Evolutionary conservation across 2,329 filamentous ascomycete genomes (phyloP).

Genomic region (Sporothrix brasiliensis): DNA sequence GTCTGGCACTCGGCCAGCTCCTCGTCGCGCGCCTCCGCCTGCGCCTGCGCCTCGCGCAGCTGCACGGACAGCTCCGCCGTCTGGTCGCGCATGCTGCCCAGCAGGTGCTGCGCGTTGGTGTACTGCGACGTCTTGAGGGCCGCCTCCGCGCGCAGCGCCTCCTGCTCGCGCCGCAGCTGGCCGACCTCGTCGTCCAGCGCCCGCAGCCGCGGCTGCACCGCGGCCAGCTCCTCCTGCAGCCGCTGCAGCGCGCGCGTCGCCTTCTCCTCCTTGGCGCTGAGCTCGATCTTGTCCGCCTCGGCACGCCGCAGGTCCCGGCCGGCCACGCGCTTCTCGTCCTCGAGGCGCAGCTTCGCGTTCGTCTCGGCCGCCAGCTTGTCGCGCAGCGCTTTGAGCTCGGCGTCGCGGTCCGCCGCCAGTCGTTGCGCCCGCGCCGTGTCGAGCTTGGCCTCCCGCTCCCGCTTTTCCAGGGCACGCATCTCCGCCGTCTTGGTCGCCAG

Average conservation of each 20-base stretch:
- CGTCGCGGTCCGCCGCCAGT: conserved; percentile 71
- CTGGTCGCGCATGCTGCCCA: conserved; percentile 93
- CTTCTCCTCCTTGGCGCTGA: conserved; percentile 73
- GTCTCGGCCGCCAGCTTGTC: conserved; percentile 78
- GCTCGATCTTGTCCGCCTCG: conserved; percentile 78
- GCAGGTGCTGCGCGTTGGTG: conserved; percentile 77
- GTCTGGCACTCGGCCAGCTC: conserved; percentile 87
- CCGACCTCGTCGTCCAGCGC: conserved; percentile 74
- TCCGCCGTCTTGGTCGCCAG: conserved; percentile 62
- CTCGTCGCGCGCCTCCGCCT: conserved; percentile 85
- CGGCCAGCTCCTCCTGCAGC: conserved; percentile 72
- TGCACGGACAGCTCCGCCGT: conserved; percentile 84
- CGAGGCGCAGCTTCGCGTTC: conserved; percentile 69
- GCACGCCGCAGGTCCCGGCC: conserved; percentile 77
- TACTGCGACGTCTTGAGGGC: conserved; percentile 86
- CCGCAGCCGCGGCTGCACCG: conserved; percentile 62
- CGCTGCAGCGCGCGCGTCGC: conserved; percentile 68
- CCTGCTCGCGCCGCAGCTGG: conserved; percentile 69
- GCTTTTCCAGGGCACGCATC: conserved; percentile 74
- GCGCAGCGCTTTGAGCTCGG: conserved; percentile 74
- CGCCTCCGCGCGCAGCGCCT: conserved; percentile 73
- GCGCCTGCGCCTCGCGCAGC: conserved; percentile 82
- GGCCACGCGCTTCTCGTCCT: conserved; percentile 74
- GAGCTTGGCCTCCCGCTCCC: conserved; percentile 76
- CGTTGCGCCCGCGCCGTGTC: conserved; percentile 73